Conservation (phyloP, 495 filamentous ascomycete genomes). For the Podospora fimiseda region DNA sequence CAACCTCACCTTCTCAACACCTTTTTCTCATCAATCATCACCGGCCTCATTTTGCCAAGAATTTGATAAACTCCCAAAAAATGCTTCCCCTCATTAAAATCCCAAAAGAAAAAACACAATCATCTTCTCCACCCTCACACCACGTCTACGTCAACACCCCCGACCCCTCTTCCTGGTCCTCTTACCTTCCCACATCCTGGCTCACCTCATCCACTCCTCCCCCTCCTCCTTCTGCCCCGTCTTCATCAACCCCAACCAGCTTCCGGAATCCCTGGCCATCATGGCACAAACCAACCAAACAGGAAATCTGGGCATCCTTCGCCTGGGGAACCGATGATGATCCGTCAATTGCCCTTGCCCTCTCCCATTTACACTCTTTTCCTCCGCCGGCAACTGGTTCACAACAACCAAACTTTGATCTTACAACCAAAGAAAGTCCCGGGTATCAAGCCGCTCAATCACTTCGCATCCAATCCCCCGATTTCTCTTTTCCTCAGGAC, state of each 20-base stretch:
- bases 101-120: neutral
- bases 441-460: slow-evolving; percentile 17
- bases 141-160: neutral
- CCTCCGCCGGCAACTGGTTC: neutral
- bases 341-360: slow-evolving; percentile 17
- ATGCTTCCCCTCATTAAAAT: neutral
- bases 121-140: neutral
- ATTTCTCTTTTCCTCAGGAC: slow-evolving; percentile 17
- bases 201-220: neutral
- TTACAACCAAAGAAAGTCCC: slow-evolving; percentile 14
- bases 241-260: slow-evolving; percentile 7
- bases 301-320: slow-evolving; percentile 22
- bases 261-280: slow-evolving; percentile 54
- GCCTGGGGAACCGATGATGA: slow-evolving; percentile 22
- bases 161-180: neutral
- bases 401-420: slow-evolving; percentile 11
- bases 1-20: too few species aligned
- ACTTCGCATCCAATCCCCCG: slow-evolving; percentile 15
- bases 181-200: neutral
- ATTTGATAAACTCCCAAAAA: neutral
- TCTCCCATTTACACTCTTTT: slow-evolving; percentile 11
- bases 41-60: too few species aligned
- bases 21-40: too few species aligned
- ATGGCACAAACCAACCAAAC: slow-evolving; percentile 25
- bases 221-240: neutral